Evolutionary conservation across 2,329 filamentous ascomycete species (phyloP).

Genomic region (Laburnicola sp.): DNA sequence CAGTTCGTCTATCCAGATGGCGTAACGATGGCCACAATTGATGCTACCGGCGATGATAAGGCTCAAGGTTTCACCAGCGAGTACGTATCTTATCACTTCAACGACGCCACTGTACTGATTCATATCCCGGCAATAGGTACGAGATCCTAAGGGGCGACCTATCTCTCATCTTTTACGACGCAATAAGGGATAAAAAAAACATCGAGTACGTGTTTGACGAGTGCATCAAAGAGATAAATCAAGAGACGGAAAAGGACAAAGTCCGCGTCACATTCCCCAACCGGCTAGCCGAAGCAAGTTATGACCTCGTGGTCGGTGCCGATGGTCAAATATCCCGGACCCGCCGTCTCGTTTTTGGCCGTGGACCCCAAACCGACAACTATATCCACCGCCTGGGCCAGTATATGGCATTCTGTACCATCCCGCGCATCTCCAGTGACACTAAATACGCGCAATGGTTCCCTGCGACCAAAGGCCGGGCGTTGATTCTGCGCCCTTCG

Average conservation of each 20-base stretch:
- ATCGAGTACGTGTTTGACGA: slow-evolving; percentile 44
- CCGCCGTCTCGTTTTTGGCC: slow-evolving; percentile 30
- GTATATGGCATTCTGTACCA: slow-evolving; percentile 39
- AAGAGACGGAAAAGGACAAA: slow-evolving; percentile 24
- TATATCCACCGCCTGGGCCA: slow-evolving; percentile 30
- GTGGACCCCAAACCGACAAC: slow-evolving; percentile 22
- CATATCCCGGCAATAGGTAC: slow-evolving; percentile 14
- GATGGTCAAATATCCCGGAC: slow-evolving; percentile 39
- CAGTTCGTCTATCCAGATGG: slow-evolving; percentile 40
- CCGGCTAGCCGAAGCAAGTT: slow-evolving; percentile 15
- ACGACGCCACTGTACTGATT: neutral
- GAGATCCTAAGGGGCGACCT: slow-evolving; percentile 64
- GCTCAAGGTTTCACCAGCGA: slow-evolving; percentile 57
- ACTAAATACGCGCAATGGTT: slow-evolving; percentile 33
- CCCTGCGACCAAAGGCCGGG: slow-evolving; percentile 24
- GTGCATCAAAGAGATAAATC: slow-evolving; percentile 32
- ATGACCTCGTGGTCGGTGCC: slow-evolving; percentile 36
- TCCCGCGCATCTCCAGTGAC: slow-evolving; percentile 25
- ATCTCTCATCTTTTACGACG: slow-evolving; percentile 55
- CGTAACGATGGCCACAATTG: slow-evolving; percentile 30
- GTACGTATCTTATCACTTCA: slow-evolving; percentile 25
- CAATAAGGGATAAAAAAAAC: slow-evolving; percentile 29
- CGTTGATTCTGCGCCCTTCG: slow-evolving; percentile 29
- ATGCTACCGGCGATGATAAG: slow-evolving; percentile 42
- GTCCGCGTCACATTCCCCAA: slow-evolving; percentile 50